A percentile compares a stretch with the other conserved stretches of the same genome.
Conservation (phyloP, 1,284 basidiomycete genomes). For the Xanthoconium separans region DNA sequence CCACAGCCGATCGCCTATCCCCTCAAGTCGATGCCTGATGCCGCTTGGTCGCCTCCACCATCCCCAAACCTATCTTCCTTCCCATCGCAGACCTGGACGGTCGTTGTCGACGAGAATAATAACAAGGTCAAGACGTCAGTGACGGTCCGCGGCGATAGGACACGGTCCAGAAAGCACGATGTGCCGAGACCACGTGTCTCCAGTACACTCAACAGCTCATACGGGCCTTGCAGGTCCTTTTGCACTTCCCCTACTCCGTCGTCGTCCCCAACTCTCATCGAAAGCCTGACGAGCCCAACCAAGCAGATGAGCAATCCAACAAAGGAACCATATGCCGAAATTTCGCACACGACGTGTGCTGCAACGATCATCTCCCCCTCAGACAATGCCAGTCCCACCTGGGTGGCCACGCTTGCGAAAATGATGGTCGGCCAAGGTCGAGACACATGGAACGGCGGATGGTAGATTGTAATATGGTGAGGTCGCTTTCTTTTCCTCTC, state of each 20-base stretch:
- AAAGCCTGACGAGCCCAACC: neutral
- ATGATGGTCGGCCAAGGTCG: too few species aligned
- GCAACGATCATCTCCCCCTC: neutral
- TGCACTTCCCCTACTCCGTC: neutral
- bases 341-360: neutral
- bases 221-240: neutral
- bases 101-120: neutral
- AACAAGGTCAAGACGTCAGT: neutral
- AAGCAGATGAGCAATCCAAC: neutral
- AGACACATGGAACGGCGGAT: too few species aligned
- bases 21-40: neutral
- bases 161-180: neutral
- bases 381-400: neutral
- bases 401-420: neutral
- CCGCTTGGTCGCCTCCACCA: neutral
- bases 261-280: neutral
- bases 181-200: neutral
- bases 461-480: too few species aligned
- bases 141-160: neutral
- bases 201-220: neutral
- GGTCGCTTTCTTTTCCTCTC: too few species aligned
- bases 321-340: neutral
- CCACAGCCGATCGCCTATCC: too few species aligned
- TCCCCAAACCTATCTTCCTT: conserved; percentile 4
- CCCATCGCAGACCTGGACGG: conserved; percentile 10